phyloP scores from a whole-genome alignment of 768 basidiomycete species.

The Suillus paluster region DNA sequence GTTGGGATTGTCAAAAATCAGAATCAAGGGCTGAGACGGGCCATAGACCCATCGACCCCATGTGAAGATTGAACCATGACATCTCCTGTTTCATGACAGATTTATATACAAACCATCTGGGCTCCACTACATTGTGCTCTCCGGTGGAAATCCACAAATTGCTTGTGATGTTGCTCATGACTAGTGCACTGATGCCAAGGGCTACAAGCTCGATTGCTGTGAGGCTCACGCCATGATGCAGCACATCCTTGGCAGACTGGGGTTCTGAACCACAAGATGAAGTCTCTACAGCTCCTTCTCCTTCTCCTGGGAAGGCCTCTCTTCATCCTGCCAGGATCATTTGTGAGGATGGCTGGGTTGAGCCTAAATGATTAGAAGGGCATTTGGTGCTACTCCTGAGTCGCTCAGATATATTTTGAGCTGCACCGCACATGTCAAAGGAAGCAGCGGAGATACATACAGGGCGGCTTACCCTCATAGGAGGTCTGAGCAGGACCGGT shows the following conservation, averaged over 20 bases:
- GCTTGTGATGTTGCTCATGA: conserved; percentile 75
- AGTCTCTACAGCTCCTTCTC: too few species aligned
- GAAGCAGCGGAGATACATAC: background rate
- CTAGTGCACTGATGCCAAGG: conserved; percentile 66
- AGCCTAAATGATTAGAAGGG: background rate
- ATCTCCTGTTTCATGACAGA: conserved; percentile 73
- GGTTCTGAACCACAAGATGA: too few species aligned
- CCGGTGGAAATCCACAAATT: conserved; percentile 88
- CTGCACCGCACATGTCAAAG: background rate
- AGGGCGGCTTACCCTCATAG: background rate
- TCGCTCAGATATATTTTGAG: background rate
- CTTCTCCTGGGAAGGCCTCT: conserved; percentile 11
- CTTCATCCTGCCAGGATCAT: background rate
- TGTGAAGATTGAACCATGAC: conserved; percentile 90
- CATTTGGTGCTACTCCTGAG: background rate
- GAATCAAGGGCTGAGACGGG: background rate
- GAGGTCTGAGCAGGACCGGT: background rate
- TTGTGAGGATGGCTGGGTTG: background rate
- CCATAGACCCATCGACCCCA: conserved; percentile 53
- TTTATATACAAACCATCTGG: conserved; percentile 71
- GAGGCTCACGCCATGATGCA: conserved; percentile 61
- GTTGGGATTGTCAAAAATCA: conserved; percentile 12
- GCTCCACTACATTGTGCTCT: conserved; percentile 72
- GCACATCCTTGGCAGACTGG: conserved; percentile 47
- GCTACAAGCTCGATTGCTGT: conserved; percentile 69